These are phyloP conservation scores for Colletotrichum tanaceti DNA, from an alignment of 2,329 filamentous ascomycete species.

Conservation along the genomic window DNA sequence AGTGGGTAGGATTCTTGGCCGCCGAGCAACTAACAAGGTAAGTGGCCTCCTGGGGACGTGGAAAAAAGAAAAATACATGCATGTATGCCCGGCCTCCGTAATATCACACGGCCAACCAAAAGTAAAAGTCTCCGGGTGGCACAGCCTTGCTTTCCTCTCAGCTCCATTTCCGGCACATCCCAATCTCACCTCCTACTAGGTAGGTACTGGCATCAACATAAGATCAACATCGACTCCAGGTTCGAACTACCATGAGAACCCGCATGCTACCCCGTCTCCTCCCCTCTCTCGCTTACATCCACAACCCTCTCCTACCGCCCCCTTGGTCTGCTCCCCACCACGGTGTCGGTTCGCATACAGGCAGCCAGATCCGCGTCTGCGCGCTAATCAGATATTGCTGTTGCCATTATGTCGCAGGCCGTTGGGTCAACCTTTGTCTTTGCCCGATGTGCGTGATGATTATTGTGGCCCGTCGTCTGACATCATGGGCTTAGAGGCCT, in stretches of 20 bases:
- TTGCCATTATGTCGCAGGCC: conserved; percentile 13
- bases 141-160: not conserved
- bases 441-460: not conserved
- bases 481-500: too few species aligned
- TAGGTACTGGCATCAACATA: too few species aligned
- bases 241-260: not conserved
- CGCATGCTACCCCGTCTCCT: not conserved
- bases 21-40: too few species aligned
- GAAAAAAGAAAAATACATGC: too few species aligned
- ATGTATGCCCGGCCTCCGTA: not conserved
- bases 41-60: not conserved
- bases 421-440: not conserved
- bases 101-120: not conserved
- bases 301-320: not conserved
- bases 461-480: not conserved
- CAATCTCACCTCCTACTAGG: too few species aligned
- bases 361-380: conserved; percentile 26
- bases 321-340: not conserved
- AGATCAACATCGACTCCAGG: not conserved
- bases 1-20: too few species aligned
- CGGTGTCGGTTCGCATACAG: conserved; percentile 19
- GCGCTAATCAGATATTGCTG: not conserved
- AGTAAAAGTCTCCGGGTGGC: not conserved
- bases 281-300: conserved; percentile 8
- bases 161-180: too few species aligned